Percentiles rank a stretch among this genome's conserved stretches.
These are phyloP conservation scores for Naganishia antarctica DNA, from an alignment of 768 basidiomycete genomes.

Conservation along the genomic window DNA sequence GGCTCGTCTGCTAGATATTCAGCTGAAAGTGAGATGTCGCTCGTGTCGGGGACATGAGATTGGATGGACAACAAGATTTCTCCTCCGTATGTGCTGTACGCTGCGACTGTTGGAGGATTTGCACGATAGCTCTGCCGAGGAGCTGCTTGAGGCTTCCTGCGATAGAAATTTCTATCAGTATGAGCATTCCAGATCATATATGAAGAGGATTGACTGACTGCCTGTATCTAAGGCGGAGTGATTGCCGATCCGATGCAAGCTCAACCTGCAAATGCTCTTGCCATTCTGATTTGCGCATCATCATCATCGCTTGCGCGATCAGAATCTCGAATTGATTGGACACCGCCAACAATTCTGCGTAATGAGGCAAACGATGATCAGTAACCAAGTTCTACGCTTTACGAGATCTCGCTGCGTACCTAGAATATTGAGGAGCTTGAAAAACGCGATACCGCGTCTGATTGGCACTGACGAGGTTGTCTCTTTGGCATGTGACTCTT, in stretches of 20 bases:
- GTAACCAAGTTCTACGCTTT: not conserved
- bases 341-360: slow-evolving; percentile 1
- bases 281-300: slow-evolving; percentile 16
- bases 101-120: not conserved
- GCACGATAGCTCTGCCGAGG: not conserved
- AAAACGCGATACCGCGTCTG: not conserved
- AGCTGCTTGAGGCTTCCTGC: not conserved
- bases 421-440: slow-evolving; percentile 4
- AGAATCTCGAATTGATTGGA: slow-evolving; percentile 14
- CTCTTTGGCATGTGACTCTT: too few species aligned
- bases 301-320: slow-evolving; percentile 14
- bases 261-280: slow-evolving; percentile 17
- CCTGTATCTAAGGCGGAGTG: slow-evolving; percentile 14
- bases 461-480: not conserved
- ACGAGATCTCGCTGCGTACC: not conserved
- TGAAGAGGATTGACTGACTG: not conserved
- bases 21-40: not conserved
- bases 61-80: slow-evolving; percentile 1
- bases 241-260: slow-evolving; percentile 1
- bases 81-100: not conserved
- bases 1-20: not conserved
- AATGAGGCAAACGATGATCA: not conserved
- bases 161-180: not conserved
- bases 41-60: not conserved
- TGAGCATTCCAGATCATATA: not conserved